Conservation (phyloP, 1,139 yeast genomes). For the Lodderomyces parapsilosis region DNA sequence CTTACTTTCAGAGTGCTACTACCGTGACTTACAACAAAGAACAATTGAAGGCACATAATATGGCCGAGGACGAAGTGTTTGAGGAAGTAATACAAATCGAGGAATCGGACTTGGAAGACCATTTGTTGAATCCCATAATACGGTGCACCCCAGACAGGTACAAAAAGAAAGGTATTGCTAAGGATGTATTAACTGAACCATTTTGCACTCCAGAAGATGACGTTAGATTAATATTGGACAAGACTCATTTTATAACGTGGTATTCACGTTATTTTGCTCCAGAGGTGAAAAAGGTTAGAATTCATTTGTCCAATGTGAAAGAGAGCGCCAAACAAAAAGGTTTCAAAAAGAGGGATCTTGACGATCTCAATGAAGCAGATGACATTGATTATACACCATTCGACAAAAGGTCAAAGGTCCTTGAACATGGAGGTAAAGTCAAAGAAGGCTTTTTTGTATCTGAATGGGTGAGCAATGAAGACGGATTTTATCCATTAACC, state of each 20-base stretch:
- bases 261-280: slow-evolving; percentile 58
- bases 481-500: slow-evolving; percentile 64
- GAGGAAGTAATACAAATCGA: slow-evolving; percentile 54
- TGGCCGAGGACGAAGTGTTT: slow-evolving; percentile 57
- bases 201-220: slow-evolving; percentile 79
- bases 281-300: slow-evolving; percentile 55
- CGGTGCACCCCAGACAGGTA: slow-evolving; percentile 83
- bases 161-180: slow-evolving; percentile 61
- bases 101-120: slow-evolving; percentile 65
- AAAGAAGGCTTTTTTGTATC: slow-evolving; percentile 59
- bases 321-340: slow-evolving; percentile 58
- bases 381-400: slow-evolving; percentile 3
- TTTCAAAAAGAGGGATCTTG: slow-evolving; percentile 39
- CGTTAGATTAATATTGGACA: slow-evolving; percentile 51
- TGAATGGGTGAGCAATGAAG: slow-evolving; percentile 67
- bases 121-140: slow-evolving; percentile 68
- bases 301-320: slow-evolving; percentile 66
- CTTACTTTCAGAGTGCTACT: slow-evolving; percentile 72
- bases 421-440: slow-evolving; percentile 39
- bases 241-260: slow-evolving; percentile 79
- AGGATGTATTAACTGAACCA: slow-evolving; percentile 61
- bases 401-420: slow-evolving; percentile 32
- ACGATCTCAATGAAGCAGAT: slow-evolving; percentile 1
- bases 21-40: slow-evolving; percentile 56
- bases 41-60: slow-evolving; percentile 66